These are phyloP conservation scores for Nepenthes alata DNA, from an alignment of 179 eudicot genomes.

Conservation along the genomic window DNA sequence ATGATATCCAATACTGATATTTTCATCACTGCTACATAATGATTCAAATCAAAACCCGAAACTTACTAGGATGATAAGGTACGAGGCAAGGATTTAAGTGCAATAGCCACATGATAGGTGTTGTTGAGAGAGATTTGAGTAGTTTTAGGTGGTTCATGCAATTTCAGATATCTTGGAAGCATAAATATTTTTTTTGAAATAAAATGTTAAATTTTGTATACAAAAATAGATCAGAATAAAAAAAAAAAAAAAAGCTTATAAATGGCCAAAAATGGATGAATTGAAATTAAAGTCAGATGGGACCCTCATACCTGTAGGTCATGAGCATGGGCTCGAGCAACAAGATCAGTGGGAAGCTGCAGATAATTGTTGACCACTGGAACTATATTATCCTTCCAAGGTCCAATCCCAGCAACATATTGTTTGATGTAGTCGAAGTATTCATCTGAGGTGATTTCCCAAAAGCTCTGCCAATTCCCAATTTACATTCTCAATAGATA, in stretches of 20 bases:
- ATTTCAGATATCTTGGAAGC: too few species aligned
- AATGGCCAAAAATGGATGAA: too few species aligned
- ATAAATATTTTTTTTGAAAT: not conserved
- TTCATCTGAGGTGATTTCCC: constrained; percentile 81
- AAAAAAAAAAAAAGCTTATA: not conserved
- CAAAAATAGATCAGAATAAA: not conserved
- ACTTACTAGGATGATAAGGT: too few species aligned
- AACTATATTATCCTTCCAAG: constrained; percentile 84
- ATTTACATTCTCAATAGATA: not conserved
- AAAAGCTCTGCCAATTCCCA: constrained; percentile 43
- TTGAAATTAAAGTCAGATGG: too few species aligned
- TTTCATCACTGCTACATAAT: too few species aligned
- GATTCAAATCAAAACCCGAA: too few species aligned
- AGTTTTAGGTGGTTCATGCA: too few species aligned
- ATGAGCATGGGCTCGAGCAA: constrained; percentile 89
- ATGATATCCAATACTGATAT: too few species aligned
- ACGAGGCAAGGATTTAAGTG: too few species aligned
- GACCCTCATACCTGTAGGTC: constrained; percentile 48
- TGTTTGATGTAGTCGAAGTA: constrained; percentile 63
- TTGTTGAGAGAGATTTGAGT: too few species aligned
- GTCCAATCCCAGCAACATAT: constrained; percentile 88
- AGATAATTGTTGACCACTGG: constrained; percentile 49
- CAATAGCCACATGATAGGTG: too few species aligned
- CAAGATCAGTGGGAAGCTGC: constrained; percentile 66
- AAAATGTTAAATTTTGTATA: not conserved